A percentile compares a stretch with the other conserved stretches of the same genome.
Conservation (phyloP, 2,329 filamentous ascomycete genomes). For the Corinectria fuckeliana region DNA sequence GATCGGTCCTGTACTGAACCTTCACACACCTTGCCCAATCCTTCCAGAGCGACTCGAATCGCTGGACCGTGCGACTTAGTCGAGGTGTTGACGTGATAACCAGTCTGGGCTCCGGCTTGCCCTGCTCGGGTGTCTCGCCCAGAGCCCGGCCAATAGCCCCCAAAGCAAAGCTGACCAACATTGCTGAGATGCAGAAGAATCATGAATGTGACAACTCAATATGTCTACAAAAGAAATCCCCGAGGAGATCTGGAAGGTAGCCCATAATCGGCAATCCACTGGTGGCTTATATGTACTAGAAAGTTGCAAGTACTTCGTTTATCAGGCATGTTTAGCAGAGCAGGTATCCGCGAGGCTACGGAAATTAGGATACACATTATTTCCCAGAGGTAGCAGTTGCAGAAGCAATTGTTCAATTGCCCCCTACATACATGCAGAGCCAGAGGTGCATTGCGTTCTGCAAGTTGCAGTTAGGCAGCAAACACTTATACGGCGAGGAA, state of each 20-base stretch:
- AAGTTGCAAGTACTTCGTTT: neutral
- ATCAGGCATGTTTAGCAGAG: neutral
- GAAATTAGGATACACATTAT: neutral
- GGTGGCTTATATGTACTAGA: slow-evolving; percentile 5
- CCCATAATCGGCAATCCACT: neutral
- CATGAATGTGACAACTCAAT: neutral
- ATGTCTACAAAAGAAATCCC: neutral
- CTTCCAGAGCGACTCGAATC: slow-evolving; percentile 19
- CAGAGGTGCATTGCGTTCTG: neutral
- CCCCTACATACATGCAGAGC: slow-evolving; percentile 1
- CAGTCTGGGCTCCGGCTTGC: slow-evolving; percentile 8
- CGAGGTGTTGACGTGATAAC: slow-evolving; percentile 9
- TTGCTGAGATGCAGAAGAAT: slow-evolving; percentile 2
- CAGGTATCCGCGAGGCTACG: neutral
- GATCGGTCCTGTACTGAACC: slow-evolving; percentile 4
- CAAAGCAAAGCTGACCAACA: slow-evolving; percentile 25
- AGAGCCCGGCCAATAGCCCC: slow-evolving; percentile 19
- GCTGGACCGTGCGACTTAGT: slow-evolving; percentile 15
- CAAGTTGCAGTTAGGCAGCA: too few relatives aligned
- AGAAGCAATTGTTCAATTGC: slow-evolving; percentile 10
- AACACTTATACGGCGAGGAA: neutral
- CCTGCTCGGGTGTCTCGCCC: slow-evolving; percentile 25
- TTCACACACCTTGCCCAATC: slow-evolving; percentile 12
- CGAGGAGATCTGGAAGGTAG: neutral
- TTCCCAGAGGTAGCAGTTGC: neutral